Evolutionary conservation across 2,329 filamentous ascomycete genomes (phyloP), one percentile per base, ranked within the genome.

Genomic region (Fusarium sp.): DNA sequence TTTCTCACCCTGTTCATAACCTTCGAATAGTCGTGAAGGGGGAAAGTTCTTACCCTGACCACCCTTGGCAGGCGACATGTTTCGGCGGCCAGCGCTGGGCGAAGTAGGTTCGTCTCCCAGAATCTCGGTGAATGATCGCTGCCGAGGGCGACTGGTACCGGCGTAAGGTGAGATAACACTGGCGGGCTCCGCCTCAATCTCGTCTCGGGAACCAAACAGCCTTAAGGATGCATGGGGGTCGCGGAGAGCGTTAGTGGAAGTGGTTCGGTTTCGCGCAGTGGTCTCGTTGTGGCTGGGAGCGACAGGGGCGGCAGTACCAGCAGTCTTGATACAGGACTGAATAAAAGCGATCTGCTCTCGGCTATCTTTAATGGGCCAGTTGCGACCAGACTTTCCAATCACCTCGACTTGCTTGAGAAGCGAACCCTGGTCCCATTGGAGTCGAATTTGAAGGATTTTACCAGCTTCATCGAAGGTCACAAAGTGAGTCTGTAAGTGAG

Each of bases 361-460:
- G 77, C 91, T 92, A 77, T 97, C 94, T 72, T 90, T 89, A 77
- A 99, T 97, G 56, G 96, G 96, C 96, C 96, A 99, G 81, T 96
- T 97, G 79, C 92, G 92, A 58, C 93, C 93, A 55, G 92, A 91
- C 77, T 91, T 91, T 75, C 96, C 95, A 80, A 99, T 98, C 58
- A 98, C 90, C 67, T 98, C 94, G 69, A 98, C 87, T 80, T 97
- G 92, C 83, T 96, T 98, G 71, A 99, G 88, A 39, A 99, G 88
- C 55, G 93, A 92, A 65, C 91, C 94, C 80, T 99, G 96, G 79
- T 99, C 96, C 96, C 96, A 99, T 79, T 92, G 93, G 72, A 95
- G 89, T 73, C 95, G 92, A 69, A 98, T 92, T 79, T 96, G 93
- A 63, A 87, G 80, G 77, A 99, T 98, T 82, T 93, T 94, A 78